Evolutionary conservation across 306 rosid genomes (phyloP).

Genomic region (Aeschynomene evenia): DNA sequence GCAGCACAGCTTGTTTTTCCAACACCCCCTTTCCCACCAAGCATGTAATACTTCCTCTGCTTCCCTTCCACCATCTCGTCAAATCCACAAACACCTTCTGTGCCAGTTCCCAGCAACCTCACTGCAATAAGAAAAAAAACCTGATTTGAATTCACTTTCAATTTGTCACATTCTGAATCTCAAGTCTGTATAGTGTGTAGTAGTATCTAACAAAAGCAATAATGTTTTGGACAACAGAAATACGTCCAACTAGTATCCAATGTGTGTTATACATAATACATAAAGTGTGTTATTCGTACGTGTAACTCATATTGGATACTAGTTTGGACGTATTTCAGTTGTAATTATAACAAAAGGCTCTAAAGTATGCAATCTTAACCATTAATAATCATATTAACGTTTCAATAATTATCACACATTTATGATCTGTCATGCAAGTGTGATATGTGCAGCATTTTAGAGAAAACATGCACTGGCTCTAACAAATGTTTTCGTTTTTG

Average conservation of each 20-base stretch:
- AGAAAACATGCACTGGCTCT: not conserved
- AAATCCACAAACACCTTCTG: slow-evolving; percentile 38
- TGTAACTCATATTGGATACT: no score
- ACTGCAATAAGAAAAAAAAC: slow-evolving; percentile 24
- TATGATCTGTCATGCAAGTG: not conserved
- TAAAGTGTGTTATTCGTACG: no score
- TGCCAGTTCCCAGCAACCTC: slow-evolving; percentile 28
- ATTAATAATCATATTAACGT: not conserved
- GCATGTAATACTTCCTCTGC: slow-evolving; percentile 39
- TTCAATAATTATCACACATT: not conserved
- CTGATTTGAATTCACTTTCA: not conserved
- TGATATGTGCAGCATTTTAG: not conserved
- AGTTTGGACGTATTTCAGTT: no score
- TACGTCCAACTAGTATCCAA: no score
- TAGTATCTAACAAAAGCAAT: no score
- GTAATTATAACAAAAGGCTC: no score
- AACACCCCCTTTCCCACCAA: slow-evolving; percentile 47
- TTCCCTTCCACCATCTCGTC: slow-evolving; percentile 39
- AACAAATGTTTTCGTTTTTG: not conserved
- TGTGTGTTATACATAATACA: no score
- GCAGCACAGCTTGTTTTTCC: slow-evolving; percentile 51
- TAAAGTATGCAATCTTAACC: not conserved
- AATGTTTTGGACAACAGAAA: no score
- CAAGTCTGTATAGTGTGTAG: not conserved
- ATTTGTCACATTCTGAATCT: not conserved